These are phyloP conservation scores for Blastomyces parvus DNA, from an alignment of 2,329 filamentous ascomycete species.

Conservation along the genomic window DNA sequence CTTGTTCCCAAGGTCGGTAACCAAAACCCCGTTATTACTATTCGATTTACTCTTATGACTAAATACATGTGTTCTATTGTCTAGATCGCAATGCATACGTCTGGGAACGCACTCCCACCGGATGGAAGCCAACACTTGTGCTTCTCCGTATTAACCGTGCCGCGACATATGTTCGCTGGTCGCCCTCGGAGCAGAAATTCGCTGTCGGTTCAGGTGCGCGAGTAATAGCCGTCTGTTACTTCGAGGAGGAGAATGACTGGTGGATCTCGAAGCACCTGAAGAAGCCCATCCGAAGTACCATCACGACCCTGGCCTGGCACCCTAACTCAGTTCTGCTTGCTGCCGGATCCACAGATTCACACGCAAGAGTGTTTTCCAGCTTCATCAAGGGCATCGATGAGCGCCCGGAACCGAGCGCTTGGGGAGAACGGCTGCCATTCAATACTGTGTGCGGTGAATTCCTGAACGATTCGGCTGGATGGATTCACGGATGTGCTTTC, in stretches of 20 bases:
- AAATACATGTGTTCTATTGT: not conserved
- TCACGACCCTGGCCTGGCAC: constrained; percentile 92
- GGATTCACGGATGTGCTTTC: constrained; percentile 90
- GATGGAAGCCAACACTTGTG: constrained; percentile 95
- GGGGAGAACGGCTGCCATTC: constrained; percentile 93
- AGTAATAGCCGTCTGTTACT: constrained; percentile 95
- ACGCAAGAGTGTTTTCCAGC: constrained; percentile 85
- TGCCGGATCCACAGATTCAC: constrained; percentile 92
- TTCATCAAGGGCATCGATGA: constrained; percentile 94
- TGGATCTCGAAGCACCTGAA: constrained; percentile 99
- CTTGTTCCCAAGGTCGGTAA: constrained; percentile 77
- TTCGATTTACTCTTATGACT: constrained; percentile 1
- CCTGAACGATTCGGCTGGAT: constrained; percentile 90
- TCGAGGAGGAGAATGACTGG: constrained; percentile 99
- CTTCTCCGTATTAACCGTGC: constrained; percentile 94
- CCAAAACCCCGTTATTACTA: not conserved
- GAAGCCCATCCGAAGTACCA: constrained; percentile 96
- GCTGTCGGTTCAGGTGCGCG: constrained; percentile 93
- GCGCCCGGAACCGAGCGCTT: constrained; percentile 74
- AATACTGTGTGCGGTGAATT: constrained; percentile 98
- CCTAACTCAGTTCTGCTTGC: constrained; percentile 93
- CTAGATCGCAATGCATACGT: constrained; percentile 93
- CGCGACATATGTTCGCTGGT: constrained; percentile 95
- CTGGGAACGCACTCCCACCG: constrained; percentile 85
- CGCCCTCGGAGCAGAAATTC: constrained; percentile 92